Base-by-base conservation (phyloP, 495 filamentous ascomycete species). In the Penicillium silybi region DNA sequence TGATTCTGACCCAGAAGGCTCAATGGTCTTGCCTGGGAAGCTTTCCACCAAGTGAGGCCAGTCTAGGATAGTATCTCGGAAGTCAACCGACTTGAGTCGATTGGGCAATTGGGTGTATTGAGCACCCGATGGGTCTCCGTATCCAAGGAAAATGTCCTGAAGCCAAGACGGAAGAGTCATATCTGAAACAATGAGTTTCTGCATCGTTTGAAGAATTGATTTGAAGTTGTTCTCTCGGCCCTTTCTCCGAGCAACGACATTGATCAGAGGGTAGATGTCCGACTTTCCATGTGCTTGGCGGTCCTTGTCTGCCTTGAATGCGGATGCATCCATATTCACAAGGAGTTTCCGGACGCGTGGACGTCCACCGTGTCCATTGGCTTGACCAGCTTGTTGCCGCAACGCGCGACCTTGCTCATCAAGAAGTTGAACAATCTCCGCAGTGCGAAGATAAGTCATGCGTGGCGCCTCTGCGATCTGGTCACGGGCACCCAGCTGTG, bases 191-290 rank as follows among this genome's bases (percentile, higher is more conserved):
- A 89, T 85, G 22, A 99, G 80, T 43, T 84, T 88, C 61, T 85
- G 85, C 63, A 99, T 93, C 0, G 91, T 95, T 52, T 96, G 87
- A 16, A 99, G 75, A 17, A 97, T 85, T 9, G 91, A 85, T 61
- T 90, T 97, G 80, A 97, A 99, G 66, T 97, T 99, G 65, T 99
- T 99, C 64, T 97, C 95, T 41, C 91, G 78, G 16, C 88, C 85
- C 65, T 84, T 88, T 47, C 93, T 82, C 29, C 92, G 87, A 25
- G 96, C 78, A 44, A 99, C 67, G 4, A 97, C 75, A 62, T 99
- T 97, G 54, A 99, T 85, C 22, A 77, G 74, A 32, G 93, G 86
- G 61, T 97, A 96, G 39, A 95, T 72, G 53, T 95, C 85, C 15
- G 80, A 76, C 61, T 86, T 86, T 26, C 87, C 87, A 47, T 75